Conservation (phyloP, 352 stramenopile genomes). For the Globisporangium canariense region DNA sequence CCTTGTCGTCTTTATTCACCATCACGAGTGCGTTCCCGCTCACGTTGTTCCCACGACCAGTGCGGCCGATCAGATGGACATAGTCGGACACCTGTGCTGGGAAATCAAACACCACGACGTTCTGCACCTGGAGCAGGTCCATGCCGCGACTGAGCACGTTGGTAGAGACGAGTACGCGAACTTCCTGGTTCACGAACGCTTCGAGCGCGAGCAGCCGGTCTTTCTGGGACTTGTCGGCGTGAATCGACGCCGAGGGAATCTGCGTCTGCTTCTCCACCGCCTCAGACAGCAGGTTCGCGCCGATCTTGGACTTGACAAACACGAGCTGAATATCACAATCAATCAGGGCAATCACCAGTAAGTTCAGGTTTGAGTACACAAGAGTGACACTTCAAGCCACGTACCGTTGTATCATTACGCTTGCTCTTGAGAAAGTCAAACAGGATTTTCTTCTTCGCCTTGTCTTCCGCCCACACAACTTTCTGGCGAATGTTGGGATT, state of each 20-base stretch:
- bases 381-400: background rate
- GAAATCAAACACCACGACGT: conserved; percentile 75
- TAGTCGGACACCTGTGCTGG: conserved; percentile 55
- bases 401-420: conserved; percentile 41
- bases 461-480: conserved; percentile 51
- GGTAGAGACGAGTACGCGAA: conserved; percentile 58
- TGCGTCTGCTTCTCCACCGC: conserved; percentile 43
- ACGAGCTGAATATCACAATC: conserved; percentile 33
- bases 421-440: conserved; percentile 39
- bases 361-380: background rate
- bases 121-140: conserved; percentile 57
- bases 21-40: conserved; percentile 35
- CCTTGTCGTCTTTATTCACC: conserved; percentile 42
- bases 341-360: background rate
- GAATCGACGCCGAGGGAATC: conserved; percentile 38
- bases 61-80: conserved; percentile 62
- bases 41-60: conserved; percentile 23
- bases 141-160: conserved; percentile 74
- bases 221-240: conserved; percentile 58
- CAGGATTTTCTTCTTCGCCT: conserved; percentile 54
- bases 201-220: conserved; percentile 55
- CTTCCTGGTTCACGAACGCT: conserved; percentile 47
- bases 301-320: conserved; percentile 66
- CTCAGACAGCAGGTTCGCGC: conserved; percentile 56
- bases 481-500: conserved; percentile 34